These are phyloP conservation scores for Mycosphaerella arachidis DNA, from an alignment of 2,329 filamentous ascomycete species.

Conservation along the genomic window DNA sequence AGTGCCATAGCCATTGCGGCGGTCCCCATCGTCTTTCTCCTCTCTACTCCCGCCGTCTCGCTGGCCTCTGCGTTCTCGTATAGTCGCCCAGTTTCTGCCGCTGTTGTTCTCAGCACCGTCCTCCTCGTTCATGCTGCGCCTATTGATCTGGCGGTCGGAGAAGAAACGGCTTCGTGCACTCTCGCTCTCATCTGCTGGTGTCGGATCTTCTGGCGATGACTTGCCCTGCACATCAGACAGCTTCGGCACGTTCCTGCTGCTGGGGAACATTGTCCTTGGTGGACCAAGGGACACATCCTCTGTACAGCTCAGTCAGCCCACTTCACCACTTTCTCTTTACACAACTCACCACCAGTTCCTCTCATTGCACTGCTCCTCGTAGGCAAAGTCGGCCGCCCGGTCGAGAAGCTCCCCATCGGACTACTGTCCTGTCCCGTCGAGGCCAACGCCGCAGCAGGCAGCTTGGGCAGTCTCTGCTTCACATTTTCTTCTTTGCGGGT, in stretches of 20 bases:
- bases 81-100: conserved; percentile 68
- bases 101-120: conserved; percentile 34
- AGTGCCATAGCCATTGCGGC: conserved; percentile 62
- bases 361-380: conserved; percentile 21
- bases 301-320: conserved; percentile 46
- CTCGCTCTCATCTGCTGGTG: conserved; percentile 37
- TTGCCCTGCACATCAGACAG: conserved; percentile 29
- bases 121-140: conserved; percentile 37
- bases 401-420: conserved; percentile 37
- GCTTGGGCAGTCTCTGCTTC: conserved; percentile 18
- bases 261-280: conserved; percentile 76
- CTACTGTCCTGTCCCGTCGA: conserved; percentile 11
- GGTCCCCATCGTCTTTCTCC: conserved; percentile 45
- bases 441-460: conserved; percentile 3
- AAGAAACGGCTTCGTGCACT: conserved; percentile 37
- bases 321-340: not conserved
- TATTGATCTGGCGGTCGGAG: conserved; percentile 40
- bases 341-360: conserved; percentile 25
- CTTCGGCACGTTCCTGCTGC: conserved; percentile 56
- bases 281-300: conserved; percentile 85
- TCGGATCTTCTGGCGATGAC: conserved; percentile 27
- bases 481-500: conserved; percentile 8
- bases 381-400: conserved; percentile 29
- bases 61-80: conserved; percentile 57
- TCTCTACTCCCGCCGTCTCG: conserved; percentile 21